These are phyloP conservation scores for Apiospora sp. DNA, from an alignment of 2,329 filamentous ascomycete genomes.

Conservation along the genomic window DNA sequence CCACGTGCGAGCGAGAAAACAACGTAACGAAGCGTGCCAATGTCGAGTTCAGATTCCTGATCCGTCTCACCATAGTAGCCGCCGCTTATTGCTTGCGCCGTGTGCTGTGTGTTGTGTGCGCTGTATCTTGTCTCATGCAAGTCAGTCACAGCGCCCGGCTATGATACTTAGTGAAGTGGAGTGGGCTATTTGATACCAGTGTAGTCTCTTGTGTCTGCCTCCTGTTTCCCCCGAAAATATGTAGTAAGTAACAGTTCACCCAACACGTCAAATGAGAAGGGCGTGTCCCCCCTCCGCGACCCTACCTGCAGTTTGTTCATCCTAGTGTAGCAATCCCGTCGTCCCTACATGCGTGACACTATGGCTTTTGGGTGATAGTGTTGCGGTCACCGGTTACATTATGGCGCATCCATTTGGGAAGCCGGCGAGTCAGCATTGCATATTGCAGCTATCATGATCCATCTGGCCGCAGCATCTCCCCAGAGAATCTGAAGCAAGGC, in stretches of 20 bases:
- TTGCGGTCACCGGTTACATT: conserved; percentile 20
- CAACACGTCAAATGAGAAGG: background rate
- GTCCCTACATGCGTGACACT: conserved; percentile 7
- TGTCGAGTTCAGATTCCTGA: background rate
- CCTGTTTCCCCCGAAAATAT: background rate
- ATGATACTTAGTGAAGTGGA: background rate
- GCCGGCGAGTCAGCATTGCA: conserved; percentile 10
- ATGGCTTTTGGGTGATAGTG: background rate
- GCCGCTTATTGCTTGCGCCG: background rate
- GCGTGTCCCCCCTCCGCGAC: background rate
- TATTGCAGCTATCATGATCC: background rate
- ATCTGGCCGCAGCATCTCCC: conserved; percentile 3
- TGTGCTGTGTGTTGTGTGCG: background rate
- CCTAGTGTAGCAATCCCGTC: background rate
- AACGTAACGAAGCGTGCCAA: background rate
- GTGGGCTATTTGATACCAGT: conserved; percentile 1
- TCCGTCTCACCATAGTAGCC: conserved; percentile 10
- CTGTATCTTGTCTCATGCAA: background rate
- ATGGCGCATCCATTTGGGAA: background rate
- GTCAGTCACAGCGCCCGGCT: background rate
- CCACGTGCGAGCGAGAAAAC: background rate
- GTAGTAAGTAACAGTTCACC: background rate
- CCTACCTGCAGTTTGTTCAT: conserved; percentile 7
- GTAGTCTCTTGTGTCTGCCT: background rate
- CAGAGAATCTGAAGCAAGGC: background rate